phyloP scores from a whole-genome alignment of 306 rosid genomes.

The Neltuma alba region DNA sequence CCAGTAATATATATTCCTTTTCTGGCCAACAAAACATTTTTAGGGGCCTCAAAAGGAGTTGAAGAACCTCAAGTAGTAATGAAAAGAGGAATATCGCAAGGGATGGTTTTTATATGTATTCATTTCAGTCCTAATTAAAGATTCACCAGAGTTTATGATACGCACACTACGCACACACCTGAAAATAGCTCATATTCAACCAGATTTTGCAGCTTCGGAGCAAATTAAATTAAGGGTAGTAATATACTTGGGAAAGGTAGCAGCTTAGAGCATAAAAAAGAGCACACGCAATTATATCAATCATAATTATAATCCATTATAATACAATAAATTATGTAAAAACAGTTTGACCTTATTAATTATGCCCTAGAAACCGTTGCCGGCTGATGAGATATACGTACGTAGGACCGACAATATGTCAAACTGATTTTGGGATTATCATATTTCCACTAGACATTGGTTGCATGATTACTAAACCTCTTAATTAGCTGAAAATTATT shows the following conservation, averaged over 20 bases:
- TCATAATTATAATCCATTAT: not conserved
- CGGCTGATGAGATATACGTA: no score
- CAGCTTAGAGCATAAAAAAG: not conserved
- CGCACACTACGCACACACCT: no score
- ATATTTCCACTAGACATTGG: not conserved
- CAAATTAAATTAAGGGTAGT: not conserved
- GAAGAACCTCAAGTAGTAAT: not conserved
- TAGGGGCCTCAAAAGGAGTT: not conserved
- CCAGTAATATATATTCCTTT: not conserved
- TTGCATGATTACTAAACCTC: not conserved
- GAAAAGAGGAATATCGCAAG: not conserved
- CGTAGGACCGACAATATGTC: not conserved
- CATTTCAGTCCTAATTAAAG: not conserved
- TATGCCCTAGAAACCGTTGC: not conserved
- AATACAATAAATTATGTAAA: not conserved
- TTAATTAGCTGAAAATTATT: constrained; percentile 7
- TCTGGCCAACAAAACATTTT: not conserved
- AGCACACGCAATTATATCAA: not conserved
- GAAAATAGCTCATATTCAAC: not conserved
- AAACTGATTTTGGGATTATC: not conserved
- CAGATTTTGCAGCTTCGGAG: not conserved
- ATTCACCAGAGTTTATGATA: not conserved
- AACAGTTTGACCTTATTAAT: not conserved
- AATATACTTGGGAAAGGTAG: not conserved
- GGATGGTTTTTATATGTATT: not conserved